A percentile compares a stretch with the other conserved stretches of the same genome.
Evolutionary conservation across 1,139 yeast genomes (phyloP).

Genomic region (Debaryomyces fabryi): DNA sequence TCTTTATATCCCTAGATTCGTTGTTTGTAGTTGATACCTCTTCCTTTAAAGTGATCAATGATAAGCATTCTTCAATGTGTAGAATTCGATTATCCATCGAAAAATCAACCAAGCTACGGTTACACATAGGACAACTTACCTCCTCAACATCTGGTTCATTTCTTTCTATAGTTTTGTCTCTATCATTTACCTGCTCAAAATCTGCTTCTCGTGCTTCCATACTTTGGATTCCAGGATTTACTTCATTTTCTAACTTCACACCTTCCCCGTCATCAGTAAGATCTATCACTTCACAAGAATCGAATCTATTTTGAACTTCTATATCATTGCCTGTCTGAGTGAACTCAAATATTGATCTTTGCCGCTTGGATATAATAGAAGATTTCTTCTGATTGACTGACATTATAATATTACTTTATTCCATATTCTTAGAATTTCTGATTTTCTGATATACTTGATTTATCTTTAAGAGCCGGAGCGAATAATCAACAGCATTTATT

Average conservation of each 20-base stretch:
- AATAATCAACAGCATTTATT: neutral
- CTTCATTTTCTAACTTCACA: slow-evolving; percentile 12
- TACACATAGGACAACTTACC: slow-evolving; percentile 55
- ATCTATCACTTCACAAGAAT: slow-evolving; percentile 11
- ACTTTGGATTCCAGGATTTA: neutral
- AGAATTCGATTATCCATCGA: slow-evolving; percentile 46
- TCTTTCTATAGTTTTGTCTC: slow-evolving; percentile 1
- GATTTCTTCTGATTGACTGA: slow-evolving; percentile 1
- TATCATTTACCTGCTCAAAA: no score
- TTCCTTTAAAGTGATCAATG: slow-evolving; percentile 14
- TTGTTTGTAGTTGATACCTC: slow-evolving; percentile 14
- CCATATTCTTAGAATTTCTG: neutral
- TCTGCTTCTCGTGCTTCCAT: no score
- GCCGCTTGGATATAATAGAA: slow-evolving; percentile 8
- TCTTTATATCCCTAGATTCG: slow-evolving; percentile 12
- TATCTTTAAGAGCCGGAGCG: neutral
- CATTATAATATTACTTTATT: neutral
- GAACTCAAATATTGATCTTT: slow-evolving; percentile 20
- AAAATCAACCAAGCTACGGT: slow-evolving; percentile 32
- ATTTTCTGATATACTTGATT: neutral
- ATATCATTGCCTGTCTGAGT: slow-evolving; percentile 5
- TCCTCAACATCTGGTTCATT: slow-evolving; percentile 2
- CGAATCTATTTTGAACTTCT: slow-evolving; percentile 4
- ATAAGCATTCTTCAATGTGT: slow-evolving; percentile 63
- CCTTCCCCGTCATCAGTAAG: slow-evolving; percentile 12